Evolutionary conservation across 2,329 filamentous ascomycete genomes (phyloP).

Genomic region (Penicillium sp.): DNA sequence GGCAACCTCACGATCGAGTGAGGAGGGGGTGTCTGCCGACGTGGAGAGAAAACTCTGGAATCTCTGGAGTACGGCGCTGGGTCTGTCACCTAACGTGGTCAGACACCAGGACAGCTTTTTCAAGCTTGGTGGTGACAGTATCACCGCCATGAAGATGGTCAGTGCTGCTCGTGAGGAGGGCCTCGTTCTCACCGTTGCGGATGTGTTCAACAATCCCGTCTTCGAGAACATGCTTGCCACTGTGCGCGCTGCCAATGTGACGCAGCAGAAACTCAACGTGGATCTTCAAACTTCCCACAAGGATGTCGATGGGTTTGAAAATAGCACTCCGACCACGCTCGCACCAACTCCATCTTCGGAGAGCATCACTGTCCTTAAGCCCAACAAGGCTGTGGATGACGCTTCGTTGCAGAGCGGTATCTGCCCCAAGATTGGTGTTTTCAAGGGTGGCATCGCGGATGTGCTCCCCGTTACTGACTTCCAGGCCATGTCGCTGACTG

Average conservation of each 20-base stretch:
- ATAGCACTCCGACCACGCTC: slow-evolving; percentile 16
- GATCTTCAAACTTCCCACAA: slow-evolving; percentile 21
- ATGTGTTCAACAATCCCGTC: slow-evolving; percentile 44
- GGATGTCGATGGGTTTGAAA: slow-evolving; percentile 17
- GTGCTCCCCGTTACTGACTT: slow-evolving; percentile 57
- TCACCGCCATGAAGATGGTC: slow-evolving; percentile 44
- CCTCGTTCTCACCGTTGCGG: slow-evolving; percentile 42
- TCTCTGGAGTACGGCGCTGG: slow-evolving; percentile 41
- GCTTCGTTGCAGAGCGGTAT: slow-evolving; percentile 50
- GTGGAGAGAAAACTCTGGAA: slow-evolving; percentile 37
- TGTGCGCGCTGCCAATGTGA: slow-evolving; percentile 26
- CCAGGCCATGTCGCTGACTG: slow-evolving; percentile 39
- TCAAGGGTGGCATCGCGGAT: slow-evolving; percentile 53
- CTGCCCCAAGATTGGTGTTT: slow-evolving; percentile 52
- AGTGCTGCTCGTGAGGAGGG: slow-evolving; percentile 41
- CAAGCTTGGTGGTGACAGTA: slow-evolving; percentile 42
- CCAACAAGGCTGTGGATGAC: slow-evolving; percentile 26
- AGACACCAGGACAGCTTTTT: slow-evolving; percentile 44
- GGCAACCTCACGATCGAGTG: slow-evolving; percentile 32
- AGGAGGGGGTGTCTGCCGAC: slow-evolving; percentile 26
- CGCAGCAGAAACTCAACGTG: slow-evolving; percentile 22
- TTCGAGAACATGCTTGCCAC: slow-evolving; percentile 41
- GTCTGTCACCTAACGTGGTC: slow-evolving; percentile 33
- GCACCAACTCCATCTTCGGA: slow-evolving; percentile 20
- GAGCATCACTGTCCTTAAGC: slow-evolving; percentile 27